These are phyloP conservation scores for Carpinus viminea DNA, from an alignment of 306 rosid genomes.

Conservation along the genomic window DNA sequence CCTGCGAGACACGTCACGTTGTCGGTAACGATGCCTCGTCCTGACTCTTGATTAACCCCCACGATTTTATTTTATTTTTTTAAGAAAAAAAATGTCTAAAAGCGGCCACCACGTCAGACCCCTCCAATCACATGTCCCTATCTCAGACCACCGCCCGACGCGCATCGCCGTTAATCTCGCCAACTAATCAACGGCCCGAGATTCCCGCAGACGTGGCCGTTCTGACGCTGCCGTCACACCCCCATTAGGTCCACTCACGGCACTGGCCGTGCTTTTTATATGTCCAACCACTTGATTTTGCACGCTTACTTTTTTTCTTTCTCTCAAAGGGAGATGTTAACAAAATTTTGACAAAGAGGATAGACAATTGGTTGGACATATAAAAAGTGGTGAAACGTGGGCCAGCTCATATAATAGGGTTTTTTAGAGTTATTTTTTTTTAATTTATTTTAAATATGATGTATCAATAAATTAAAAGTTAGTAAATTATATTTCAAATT, in stretches of 20 bases:
- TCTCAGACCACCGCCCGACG: conserved; percentile 25
- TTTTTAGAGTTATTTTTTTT: no score
- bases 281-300: not conserved
- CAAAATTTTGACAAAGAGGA: no score
- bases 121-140: conserved; percentile 23
- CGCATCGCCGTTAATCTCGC: conserved; percentile 37
- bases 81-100: not conserved
- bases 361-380: no score
- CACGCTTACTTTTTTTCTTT: not conserved
- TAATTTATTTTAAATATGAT: no score
- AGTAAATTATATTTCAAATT: no score
- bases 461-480: no score
- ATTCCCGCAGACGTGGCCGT: conserved; percentile 25
- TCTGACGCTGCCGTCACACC: conserved; percentile 29
- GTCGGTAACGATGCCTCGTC: conserved; percentile 29
- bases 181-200: conserved; percentile 35
- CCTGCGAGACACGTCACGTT: conserved; percentile 45
- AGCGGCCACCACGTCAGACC: conserved; percentile 44
- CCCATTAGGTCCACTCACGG: conserved; percentile 26
- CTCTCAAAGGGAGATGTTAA: no score
- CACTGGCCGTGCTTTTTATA: not conserved
- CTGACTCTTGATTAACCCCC: conserved; percentile 3
- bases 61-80: not conserved
- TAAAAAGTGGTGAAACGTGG: no score
- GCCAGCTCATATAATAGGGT: no score